Conservation (phyloP, 495 filamentous ascomycete species). For the Lepraria neglecta region DNA sequence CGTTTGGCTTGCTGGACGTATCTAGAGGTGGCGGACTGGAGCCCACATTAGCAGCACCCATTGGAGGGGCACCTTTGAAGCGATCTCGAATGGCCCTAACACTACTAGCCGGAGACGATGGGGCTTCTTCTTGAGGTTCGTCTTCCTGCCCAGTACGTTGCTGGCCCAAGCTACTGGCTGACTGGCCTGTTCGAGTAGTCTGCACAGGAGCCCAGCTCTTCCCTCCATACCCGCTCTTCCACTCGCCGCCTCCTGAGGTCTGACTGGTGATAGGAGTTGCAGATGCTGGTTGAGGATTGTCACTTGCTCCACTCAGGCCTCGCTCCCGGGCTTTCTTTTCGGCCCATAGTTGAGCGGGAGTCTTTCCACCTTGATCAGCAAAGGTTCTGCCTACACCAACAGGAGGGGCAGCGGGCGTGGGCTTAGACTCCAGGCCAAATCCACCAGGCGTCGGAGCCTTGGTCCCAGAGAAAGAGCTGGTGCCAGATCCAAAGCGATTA, state of each 20-base stretch:
- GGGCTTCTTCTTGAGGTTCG: conserved; percentile 40
- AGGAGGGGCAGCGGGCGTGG: conserved; percentile 46
- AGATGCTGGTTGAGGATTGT: conserved; percentile 31
- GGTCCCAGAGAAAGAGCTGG: conserved; percentile 71
- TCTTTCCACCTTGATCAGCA: conserved; percentile 91
- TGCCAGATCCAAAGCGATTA: conserved; percentile 68
- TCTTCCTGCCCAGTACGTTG: conserved; percentile 54
- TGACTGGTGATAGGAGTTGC: conserved; percentile 54
- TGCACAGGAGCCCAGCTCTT: conserved; percentile 84
- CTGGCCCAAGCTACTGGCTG: conserved; percentile 50
- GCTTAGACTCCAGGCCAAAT: conserved; percentile 50
- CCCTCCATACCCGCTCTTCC: conserved; percentile 84
- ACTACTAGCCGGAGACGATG: conserved; percentile 50
- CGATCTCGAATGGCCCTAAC: conserved; percentile 68
- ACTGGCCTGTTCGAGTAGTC: conserved; percentile 61
- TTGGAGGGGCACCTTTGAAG: conserved; percentile 63
- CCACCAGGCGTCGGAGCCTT: conserved; percentile 74
- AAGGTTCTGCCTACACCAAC: conserved; percentile 87
- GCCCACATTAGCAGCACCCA: conserved; percentile 50
- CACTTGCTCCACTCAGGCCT: conserved; percentile 44
- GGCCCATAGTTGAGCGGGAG: conserved; percentile 92
- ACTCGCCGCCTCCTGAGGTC: conserved; percentile 57
- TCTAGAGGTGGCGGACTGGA: conserved; percentile 57
- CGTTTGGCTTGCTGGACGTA: conserved; percentile 53
- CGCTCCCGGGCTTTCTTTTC: conserved; percentile 87